Percentiles rank a stretch among this genome's conserved stretches.
Evolutionary conservation across 306 rosid genomes (phyloP).

Genomic region (Quercus gilva): DNA sequence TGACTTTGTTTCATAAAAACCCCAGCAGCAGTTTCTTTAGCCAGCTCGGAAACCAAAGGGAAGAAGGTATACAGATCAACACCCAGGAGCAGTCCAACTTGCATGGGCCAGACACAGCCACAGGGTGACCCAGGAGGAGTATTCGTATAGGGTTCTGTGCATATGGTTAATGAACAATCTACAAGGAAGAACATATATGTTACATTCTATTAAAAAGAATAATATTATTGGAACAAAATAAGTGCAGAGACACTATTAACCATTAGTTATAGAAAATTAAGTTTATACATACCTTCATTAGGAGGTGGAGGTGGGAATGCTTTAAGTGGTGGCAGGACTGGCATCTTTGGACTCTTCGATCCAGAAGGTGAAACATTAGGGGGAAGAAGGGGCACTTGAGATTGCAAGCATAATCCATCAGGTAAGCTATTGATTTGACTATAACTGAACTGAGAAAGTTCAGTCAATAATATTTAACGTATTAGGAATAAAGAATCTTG

Average conservation of each 20-base stretch:
- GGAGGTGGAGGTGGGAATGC: conserved; percentile 97
- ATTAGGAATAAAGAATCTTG: not conserved
- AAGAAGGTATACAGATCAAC: conserved; percentile 79
- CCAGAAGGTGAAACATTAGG: conserved; percentile 43
- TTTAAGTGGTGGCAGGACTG: conserved; percentile 48
- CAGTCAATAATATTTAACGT: not conserved
- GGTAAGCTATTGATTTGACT: conserved; percentile 15
- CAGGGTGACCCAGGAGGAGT: conserved; percentile 96
- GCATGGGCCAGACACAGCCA: conserved; percentile 83
- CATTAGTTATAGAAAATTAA: conserved; percentile 7
- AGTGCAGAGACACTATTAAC: conserved; percentile 2
- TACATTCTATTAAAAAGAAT: conserved; percentile 25
- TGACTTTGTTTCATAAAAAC: conserved; percentile 78
- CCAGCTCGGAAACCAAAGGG: conserved; percentile 81
- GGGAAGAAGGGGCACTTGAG: conserved; percentile 42
- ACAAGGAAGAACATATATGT: conserved; percentile 24
- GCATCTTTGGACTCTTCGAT: conserved; percentile 45
- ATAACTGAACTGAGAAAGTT: conserved; percentile 8
- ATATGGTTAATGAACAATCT: conserved; percentile 71
- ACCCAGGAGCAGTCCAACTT: conserved; percentile 74
- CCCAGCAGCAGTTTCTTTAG: conserved; percentile 60
- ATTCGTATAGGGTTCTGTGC: conserved; percentile 72
- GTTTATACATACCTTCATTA: conserved; percentile 61
- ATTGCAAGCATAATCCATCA: conserved; percentile 31
- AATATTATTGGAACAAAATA: conserved; percentile 5